Conservation (phyloP, 306 rosid species). For the Inga oerstediana region DNA sequence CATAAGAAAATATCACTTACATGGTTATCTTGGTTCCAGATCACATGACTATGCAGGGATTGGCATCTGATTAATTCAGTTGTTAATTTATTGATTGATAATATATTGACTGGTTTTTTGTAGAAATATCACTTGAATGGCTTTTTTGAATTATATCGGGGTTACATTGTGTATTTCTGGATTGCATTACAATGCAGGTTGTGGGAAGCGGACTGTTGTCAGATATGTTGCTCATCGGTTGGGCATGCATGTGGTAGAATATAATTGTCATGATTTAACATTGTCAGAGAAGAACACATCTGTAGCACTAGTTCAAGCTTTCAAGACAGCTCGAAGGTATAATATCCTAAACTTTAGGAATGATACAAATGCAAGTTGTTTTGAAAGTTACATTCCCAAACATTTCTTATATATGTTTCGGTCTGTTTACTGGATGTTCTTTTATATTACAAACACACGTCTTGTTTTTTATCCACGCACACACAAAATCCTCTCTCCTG, state of each 20-base stretch:
- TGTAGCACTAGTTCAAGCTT: slow-evolving; percentile 81
- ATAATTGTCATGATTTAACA: slow-evolving; percentile 78
- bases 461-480: not conserved
- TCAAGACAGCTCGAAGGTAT: slow-evolving; percentile 82
- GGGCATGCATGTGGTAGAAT: slow-evolving; percentile 94
- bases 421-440: slow-evolving; percentile 1
- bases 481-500: not conserved
- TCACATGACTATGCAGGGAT: slow-evolving; percentile 49
- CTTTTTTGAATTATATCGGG: slow-evolving; percentile 31
- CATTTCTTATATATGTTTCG: not conserved
- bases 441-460: not conserved
- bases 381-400: not conserved
- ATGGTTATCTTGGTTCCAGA: slow-evolving; percentile 32
- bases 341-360: slow-evolving; percentile 8
- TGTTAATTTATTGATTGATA: slow-evolving; percentile 23
- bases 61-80: slow-evolving; percentile 7
- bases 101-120: not conserved
- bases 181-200: slow-evolving; percentile 61
- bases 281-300: slow-evolving; percentile 63
- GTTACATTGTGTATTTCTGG: slow-evolving; percentile 29
- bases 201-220: slow-evolving; percentile 89
- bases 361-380: slow-evolving; percentile 16
- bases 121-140: slow-evolving; percentile 22
- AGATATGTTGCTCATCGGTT: slow-evolving; percentile 83
- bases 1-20: slow-evolving; percentile 15